phyloP scores from a whole-genome alignment of 2,329 filamentous ascomycete genomes.

The Aspergillus unguis region DNA sequence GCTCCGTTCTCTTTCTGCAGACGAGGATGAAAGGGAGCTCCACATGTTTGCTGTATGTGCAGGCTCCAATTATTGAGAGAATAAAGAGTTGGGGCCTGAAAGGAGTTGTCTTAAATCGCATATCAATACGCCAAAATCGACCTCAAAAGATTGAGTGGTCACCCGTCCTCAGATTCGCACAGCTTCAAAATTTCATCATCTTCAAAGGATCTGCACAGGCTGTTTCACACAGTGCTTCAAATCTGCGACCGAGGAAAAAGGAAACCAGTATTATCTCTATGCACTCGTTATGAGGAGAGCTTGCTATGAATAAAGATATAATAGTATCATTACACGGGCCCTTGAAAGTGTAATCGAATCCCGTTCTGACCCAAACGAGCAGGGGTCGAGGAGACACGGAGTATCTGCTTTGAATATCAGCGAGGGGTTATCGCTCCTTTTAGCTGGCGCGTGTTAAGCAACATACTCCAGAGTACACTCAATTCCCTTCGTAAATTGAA shows the following conservation, averaged over 20 bases:
- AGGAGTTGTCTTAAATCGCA: background rate
- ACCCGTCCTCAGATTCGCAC: background rate
- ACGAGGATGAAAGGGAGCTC: background rate
- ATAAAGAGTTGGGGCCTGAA: background rate
- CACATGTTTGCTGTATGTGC: background rate
- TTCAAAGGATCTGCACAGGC: background rate
- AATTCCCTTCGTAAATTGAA: background rate
- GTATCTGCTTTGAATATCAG: background rate
- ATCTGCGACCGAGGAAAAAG: background rate
- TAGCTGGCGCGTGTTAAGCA: background rate
- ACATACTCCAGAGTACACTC: background rate
- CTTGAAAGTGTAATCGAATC: background rate
- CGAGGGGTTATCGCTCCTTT: background rate
- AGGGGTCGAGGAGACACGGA: background rate
- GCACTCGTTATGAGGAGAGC: background rate
- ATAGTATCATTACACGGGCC: background rate
- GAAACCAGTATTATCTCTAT: background rate
- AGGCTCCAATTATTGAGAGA: background rate
- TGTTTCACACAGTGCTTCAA: background rate
- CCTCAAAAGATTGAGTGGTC: background rate
- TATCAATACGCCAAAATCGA: background rate
- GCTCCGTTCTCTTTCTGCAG: background rate
- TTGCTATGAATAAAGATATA: background rate
- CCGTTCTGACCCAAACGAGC: background rate
- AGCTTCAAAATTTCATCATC: background rate